These are phyloP conservation scores for Xylaria sp. DNA, from an alignment of 495 filamentous ascomycete genomes.

Conservation along the genomic window DNA sequence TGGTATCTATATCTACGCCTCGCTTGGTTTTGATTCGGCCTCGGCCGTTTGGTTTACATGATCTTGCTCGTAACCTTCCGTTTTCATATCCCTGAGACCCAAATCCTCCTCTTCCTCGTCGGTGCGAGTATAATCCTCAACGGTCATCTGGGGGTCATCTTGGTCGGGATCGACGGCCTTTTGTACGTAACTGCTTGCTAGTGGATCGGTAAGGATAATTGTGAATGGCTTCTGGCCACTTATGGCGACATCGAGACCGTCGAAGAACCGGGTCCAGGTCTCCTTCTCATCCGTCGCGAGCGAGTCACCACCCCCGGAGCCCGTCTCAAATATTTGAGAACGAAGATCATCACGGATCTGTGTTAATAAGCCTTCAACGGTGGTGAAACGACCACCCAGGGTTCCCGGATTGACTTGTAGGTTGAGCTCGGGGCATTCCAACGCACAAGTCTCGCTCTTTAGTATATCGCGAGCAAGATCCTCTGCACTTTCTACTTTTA, in stretches of 20 bases:
- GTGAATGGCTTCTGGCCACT: constrained; percentile 81
- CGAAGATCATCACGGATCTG: constrained; percentile 90
- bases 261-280: constrained; percentile 85
- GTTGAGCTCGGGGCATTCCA: constrained; percentile 84
- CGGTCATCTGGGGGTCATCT: constrained; percentile 78
- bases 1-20: constrained; percentile 7
- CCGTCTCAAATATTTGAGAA: constrained; percentile 82
- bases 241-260: constrained; percentile 75
- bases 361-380: constrained; percentile 91
- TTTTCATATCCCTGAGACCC: constrained; percentile 90
- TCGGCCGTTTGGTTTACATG: constrained; percentile 28
- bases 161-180: constrained; percentile 73
- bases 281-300: constrained; percentile 65
- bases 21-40: constrained; percentile 6
- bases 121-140: constrained; percentile 86
- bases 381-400: constrained; percentile 95
- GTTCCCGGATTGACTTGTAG: constrained; percentile 88
- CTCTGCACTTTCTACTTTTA: constrained; percentile 72
- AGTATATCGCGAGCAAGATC: constrained; percentile 93
- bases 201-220: constrained; percentile 84
- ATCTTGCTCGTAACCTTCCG: constrained; percentile 78
- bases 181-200: constrained; percentile 93
- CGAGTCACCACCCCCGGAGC: constrained; percentile 70
- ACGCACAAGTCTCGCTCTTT: constrained; percentile 89
- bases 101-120: constrained; percentile 91